phyloP scores from a whole-genome alignment of 2,329 filamentous ascomycete species.

The Pyrenophora seminiperda region DNA sequence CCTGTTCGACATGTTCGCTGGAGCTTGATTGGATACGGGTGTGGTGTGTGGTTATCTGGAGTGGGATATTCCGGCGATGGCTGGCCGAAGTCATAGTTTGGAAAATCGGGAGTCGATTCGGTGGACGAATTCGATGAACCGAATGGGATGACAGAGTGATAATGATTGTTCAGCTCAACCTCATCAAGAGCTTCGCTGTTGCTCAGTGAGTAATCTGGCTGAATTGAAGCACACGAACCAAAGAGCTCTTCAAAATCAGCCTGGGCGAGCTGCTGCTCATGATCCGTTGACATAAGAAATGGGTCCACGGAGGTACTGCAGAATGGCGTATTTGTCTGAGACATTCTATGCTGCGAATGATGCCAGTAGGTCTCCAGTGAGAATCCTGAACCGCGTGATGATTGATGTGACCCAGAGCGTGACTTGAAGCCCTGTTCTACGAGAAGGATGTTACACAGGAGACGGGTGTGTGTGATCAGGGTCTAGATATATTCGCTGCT shows the following conservation, averaged over 20 bases:
- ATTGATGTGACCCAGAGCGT: conserved; percentile 1
- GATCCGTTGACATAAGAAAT: conserved; percentile 4
- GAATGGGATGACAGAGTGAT: background rate
- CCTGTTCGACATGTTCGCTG: conserved; percentile 14
- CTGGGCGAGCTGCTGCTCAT: conserved; percentile 15
- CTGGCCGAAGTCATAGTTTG: conserved; percentile 17
- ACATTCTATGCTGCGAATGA: conserved; percentile 18
- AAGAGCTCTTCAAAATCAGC: conserved; percentile 20
- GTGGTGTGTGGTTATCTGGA: conserved; percentile 17
- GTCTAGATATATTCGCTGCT: conserved; percentile 31
- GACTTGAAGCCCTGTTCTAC: conserved; percentile 1
- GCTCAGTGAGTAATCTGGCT: conserved; percentile 9
- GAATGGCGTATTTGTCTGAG: conserved; percentile 22
- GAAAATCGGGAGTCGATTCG: conserved; percentile 19
- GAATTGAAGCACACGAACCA: background rate
- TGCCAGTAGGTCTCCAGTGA: background rate
- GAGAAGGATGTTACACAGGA: conserved; percentile 29
- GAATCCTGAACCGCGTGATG: conserved; percentile 4
- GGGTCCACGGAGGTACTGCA: background rate
- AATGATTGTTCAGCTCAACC: conserved; percentile 8
- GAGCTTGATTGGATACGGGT: conserved; percentile 25
- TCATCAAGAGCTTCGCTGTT: conserved; percentile 14
- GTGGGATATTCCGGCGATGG: conserved; percentile 14
- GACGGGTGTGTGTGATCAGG: conserved; percentile 12
- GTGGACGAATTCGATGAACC: conserved; percentile 11